Percentiles rank a stretch among this genome's conserved stretches.
phyloP scores from a whole-genome alignment of 148 eudicot species.

The Rhododendron ovatum region DNA sequence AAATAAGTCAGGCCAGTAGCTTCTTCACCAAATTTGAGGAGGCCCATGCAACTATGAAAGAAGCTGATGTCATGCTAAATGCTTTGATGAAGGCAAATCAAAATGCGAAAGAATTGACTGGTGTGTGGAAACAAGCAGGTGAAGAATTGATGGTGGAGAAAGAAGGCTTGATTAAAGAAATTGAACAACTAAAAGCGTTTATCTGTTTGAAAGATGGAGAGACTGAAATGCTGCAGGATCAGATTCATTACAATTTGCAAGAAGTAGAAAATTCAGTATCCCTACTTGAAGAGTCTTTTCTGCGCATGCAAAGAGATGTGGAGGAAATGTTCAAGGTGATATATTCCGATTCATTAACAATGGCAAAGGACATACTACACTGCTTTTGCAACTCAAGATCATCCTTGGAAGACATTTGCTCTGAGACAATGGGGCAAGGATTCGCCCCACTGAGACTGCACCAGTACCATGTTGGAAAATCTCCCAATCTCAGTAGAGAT shows the following conservation, averaged over 20 bases:
- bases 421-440: conserved; percentile 28
- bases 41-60: conserved; percentile 45
- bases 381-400: conserved; percentile 30
- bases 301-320: conserved; percentile 31
- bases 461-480: conserved; percentile 22
- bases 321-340: conserved; percentile 30
- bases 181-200: conserved; percentile 32
- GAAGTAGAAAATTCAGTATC: conserved; percentile 20
- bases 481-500: not conserved
- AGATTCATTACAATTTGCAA: conserved; percentile 16
- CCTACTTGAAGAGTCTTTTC: conserved; percentile 35
- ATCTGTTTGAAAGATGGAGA: conserved; percentile 28
- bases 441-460: conserved; percentile 25
- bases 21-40: conserved; percentile 46
- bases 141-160: conserved; percentile 42
- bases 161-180: conserved; percentile 35
- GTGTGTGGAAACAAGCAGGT: conserved; percentile 44
- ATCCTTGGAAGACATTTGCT: conserved; percentile 28
- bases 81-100: conserved; percentile 44
- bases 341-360: conserved; percentile 32
- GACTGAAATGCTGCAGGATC: conserved; percentile 25
- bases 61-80: conserved; percentile 52
- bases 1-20: conserved; percentile 16
- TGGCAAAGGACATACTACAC: conserved; percentile 21
- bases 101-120: conserved; percentile 32